A percentile compares a stretch with the other conserved stretches of the same genome.
phyloP scores from a whole-genome alignment of 139 green algal genomes.

The Volvox africanus region DNA sequence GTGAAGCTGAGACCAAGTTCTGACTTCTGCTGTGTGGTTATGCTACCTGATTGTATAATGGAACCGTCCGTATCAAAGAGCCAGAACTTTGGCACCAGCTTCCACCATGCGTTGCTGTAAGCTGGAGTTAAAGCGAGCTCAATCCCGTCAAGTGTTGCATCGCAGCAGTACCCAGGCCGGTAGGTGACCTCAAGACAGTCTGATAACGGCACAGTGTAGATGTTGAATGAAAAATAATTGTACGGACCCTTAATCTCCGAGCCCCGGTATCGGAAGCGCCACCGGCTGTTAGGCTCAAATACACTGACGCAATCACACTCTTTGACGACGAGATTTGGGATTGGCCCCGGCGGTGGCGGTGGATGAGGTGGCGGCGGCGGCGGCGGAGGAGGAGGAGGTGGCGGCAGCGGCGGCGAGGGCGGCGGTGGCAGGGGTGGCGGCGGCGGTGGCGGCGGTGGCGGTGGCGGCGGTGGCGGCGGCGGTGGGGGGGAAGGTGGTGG shows the following conservation, averaged over 20 bases:
- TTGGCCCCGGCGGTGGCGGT: slow-evolving; percentile 31
- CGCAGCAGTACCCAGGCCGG: slow-evolving; percentile 54
- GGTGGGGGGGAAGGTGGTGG: background rate
- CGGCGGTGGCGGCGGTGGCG: slow-evolving; percentile 1
- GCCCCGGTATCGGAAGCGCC: slow-evolving; percentile 50
- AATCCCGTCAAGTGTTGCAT: slow-evolving; percentile 53
- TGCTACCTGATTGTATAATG: slow-evolving; percentile 33
- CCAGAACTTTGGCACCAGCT: slow-evolving; percentile 44
- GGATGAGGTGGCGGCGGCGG: background rate
- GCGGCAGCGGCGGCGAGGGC: background rate
- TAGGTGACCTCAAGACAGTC: slow-evolving; percentile 51
- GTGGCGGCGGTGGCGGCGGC: slow-evolving; percentile 8
- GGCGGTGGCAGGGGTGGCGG: background rate
- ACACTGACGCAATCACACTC: slow-evolving; percentile 55
- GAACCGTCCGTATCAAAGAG: slow-evolving; percentile 44
- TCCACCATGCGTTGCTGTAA: slow-evolving; percentile 28
- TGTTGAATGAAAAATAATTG: slow-evolving; percentile 49
- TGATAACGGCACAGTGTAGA: slow-evolving; percentile 40
- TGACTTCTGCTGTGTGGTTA: slow-evolving; percentile 48
- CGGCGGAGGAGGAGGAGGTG: background rate
- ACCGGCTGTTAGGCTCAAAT: slow-evolving; percentile 60
- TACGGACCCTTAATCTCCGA: slow-evolving; percentile 25
- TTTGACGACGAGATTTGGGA: background rate
- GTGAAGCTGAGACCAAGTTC: slow-evolving; percentile 38
- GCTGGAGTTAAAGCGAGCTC: slow-evolving; percentile 20